Percentiles rank a stretch among this genome's conserved stretches.
phyloP scores from a whole-genome alignment of 2,329 filamentous ascomycete genomes.

The Aspergillus latus region DNA sequence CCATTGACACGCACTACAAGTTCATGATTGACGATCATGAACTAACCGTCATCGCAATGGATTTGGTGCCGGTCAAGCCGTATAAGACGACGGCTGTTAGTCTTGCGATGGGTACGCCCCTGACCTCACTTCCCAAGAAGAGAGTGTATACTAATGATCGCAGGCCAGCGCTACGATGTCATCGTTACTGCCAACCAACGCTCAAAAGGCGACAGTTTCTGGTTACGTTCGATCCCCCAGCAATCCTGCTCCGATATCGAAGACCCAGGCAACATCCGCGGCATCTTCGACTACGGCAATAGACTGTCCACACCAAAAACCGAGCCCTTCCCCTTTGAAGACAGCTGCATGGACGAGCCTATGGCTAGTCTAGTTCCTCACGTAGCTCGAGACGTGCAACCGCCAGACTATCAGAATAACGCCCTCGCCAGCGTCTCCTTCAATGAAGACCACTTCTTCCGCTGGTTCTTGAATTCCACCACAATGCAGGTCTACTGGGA shows the following conservation, averaged over 20 bases:
- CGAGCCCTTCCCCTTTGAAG: conserved; percentile 19
- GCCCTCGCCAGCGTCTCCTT: not conserved
- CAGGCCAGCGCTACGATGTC: conserved; percentile 43
- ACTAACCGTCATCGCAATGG: conserved; percentile 58
- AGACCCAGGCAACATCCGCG: conserved; percentile 47
- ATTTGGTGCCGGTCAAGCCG: conserved; percentile 59
- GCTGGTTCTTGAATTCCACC: conserved; percentile 36
- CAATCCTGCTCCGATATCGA: conserved; percentile 43
- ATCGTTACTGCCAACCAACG: conserved; percentile 32
- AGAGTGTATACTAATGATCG: not conserved
- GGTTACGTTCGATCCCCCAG: conserved; percentile 49
- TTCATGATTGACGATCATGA: conserved; percentile 56
- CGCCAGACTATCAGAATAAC: not conserved
- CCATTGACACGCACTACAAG: conserved; percentile 27
- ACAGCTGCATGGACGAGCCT: conserved; percentile 30
- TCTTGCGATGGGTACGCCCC: conserved; percentile 43
- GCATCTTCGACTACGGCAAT: conserved; percentile 48
- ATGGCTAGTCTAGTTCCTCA: conserved; percentile 28
- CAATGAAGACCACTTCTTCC: conserved; percentile 25
- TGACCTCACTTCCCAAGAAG: too few relatives aligned
- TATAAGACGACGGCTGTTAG: conserved; percentile 51
- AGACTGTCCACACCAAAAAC: conserved; percentile 21
- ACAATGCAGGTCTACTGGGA: conserved; percentile 35
- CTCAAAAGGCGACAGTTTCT: conserved; percentile 26
- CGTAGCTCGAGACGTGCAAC: conserved; percentile 19